Evolutionary conservation across 768 basidiomycete genomes (phyloP).

Genomic region (Hebeloma cylindrosporum): DNA sequence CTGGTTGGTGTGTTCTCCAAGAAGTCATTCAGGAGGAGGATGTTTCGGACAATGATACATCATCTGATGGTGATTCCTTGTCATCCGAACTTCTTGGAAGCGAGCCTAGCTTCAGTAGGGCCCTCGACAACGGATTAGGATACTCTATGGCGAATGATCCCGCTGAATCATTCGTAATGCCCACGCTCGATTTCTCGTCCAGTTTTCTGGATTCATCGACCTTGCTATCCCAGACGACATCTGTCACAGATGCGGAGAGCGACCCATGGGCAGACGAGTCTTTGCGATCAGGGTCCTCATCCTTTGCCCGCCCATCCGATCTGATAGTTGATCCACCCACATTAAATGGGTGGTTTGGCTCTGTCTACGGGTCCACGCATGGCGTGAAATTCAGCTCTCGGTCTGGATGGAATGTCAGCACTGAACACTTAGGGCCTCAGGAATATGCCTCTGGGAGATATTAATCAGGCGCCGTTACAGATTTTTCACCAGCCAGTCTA

Average conservation of each 20-base stretch:
- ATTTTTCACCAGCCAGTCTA: too few species aligned
- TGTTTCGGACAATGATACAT: slow-evolving; percentile 21
- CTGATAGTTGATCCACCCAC: slow-evolving; percentile 29
- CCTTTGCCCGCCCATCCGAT: slow-evolving; percentile 23
- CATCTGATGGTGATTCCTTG: slow-evolving; percentile 22
- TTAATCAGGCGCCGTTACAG: too few species aligned
- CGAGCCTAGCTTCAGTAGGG: slow-evolving; percentile 8
- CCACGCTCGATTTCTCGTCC: slow-evolving; percentile 72
- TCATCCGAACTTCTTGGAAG: slow-evolving; percentile 27
- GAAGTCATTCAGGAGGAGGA: slow-evolving; percentile 40
- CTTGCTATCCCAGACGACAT: slow-evolving; percentile 7
- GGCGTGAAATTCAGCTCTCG: slow-evolving; percentile 38
- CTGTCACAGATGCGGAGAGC: slow-evolving; percentile 21
- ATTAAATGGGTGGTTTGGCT: slow-evolving; percentile 32
- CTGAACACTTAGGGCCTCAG: too few species aligned
- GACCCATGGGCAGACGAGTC: slow-evolving; percentile 34
- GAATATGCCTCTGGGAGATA: too few species aligned
- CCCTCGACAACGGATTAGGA: slow-evolving; percentile 7
- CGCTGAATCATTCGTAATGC: slow-evolving; percentile 70
- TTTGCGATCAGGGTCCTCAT: slow-evolving; percentile 19
- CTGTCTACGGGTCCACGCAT: slow-evolving; percentile 5
- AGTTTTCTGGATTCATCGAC: slow-evolving; percentile 32
- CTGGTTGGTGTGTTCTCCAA: slow-evolving; percentile 75
- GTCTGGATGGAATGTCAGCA: too few species aligned
- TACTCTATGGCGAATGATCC: slow-evolving; percentile 43